Evolutionary conservation across 345 rosid genomes (phyloP), one percentile per base, ranked within the genome.

Genomic region (Arabis hirsuta): DNA sequence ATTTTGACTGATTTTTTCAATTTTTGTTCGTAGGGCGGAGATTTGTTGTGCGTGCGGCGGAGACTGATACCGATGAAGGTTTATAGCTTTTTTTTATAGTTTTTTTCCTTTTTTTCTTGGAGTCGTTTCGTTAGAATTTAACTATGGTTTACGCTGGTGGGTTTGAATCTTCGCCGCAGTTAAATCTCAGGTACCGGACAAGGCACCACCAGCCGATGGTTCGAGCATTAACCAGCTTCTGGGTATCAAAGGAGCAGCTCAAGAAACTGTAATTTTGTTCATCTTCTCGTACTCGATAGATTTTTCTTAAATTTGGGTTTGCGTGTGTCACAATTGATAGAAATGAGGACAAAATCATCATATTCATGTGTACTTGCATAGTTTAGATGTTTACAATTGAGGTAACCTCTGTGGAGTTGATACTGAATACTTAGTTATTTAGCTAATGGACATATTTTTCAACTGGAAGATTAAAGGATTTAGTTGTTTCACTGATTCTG

Each of bases 191-290:
- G 80, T 82, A 12, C 92, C 97, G 12, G 87, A 87, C 56, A 93
- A 88, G 69, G 87, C 96, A 24, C 92, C 92, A 1, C 92, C 92
- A 1, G 87, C 84, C 3, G 77, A 62, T 54, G 98, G 98, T 63
- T 94, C 98, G 6, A 87, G 87, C 79, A 73, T 94, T 79, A 91
- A 94, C 74, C 98, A 94, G 80, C 92, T 94, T 80, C 96, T 94
- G 29, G 97, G 98, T 41, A 94, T 94, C 79, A 94, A 87, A 84
- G 98, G 98, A 77, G 98, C 98, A 7, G 68, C 95, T 51, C 90
- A 85, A 83, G 98, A 91, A 72, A 84, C 91, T 48, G 98, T 94
- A 58, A 85, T 19, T 57, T 9, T 44, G 2, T 41, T 38, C 12
- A 12, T 67, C 39, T 60, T 34, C 22, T 22, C 2, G 24, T 22